phyloP scores from a whole-genome alignment of 1,139 yeast species.

The Hanseniaspora sp. region DNA sequence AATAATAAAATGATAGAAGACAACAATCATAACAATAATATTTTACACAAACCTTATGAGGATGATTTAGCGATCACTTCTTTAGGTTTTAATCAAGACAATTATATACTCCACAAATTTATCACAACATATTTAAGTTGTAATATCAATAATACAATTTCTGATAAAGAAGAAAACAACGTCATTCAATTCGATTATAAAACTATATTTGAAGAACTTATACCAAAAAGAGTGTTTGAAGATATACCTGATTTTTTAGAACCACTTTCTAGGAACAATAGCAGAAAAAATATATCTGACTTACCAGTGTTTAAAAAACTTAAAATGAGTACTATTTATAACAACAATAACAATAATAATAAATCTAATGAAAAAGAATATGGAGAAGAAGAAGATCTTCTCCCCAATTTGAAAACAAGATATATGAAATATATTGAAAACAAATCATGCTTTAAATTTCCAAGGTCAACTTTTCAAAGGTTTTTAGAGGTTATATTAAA shows the following conservation, averaged over 20 bases:
- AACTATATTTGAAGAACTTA: neutral
- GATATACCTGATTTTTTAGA: slow-evolving; percentile 3
- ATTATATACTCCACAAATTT: neutral
- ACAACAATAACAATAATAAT: neutral
- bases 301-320: slow-evolving; percentile 11
- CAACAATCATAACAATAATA: neutral
- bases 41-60: neutral
- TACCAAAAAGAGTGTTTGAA: slow-evolving; percentile 5
- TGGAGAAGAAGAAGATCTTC: neutral
- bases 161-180: neutral
- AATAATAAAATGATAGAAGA: neutral
- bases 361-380: neutral
- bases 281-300: neutral
- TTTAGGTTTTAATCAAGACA: neutral
- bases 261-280: neutral
- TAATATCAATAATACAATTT: neutral
- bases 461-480: slow-evolving; percentile 6
- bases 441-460: neutral
- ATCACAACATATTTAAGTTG: neutral
- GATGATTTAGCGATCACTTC: neutral
- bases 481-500: neutral
- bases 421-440: neutral
- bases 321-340: neutral
- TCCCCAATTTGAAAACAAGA: neutral
- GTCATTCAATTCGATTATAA: neutral